phyloP scores from a whole-genome alignment of 1,139 yeast species.

The Kodamaea anthophila region DNA sequence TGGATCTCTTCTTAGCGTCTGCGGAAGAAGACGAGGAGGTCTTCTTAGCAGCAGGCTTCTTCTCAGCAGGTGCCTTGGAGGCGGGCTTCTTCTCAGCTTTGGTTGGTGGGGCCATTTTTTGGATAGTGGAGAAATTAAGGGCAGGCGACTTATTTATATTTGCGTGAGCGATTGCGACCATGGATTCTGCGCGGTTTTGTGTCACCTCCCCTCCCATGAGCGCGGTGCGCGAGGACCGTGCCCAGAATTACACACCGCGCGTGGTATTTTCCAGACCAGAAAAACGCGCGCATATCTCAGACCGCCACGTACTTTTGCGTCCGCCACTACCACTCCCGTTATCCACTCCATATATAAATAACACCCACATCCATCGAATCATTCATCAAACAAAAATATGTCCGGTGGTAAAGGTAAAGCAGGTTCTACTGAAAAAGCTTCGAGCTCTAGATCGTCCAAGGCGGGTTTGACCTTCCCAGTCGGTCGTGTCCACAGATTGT shows the following conservation, averaged over 20 bases:
- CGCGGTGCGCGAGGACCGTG: slow-evolving; percentile 6
- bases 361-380: too few relatives aligned
- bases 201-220: slow-evolving; percentile 1
- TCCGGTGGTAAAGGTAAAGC: slow-evolving; percentile 54
- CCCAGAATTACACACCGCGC: slow-evolving; percentile 6
- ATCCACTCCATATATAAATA: slow-evolving; percentile 5
- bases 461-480: slow-evolving; percentile 54
- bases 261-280: neutral
- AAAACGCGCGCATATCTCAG: too few relatives aligned
- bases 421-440: slow-evolving; percentile 47
- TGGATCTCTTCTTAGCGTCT: slow-evolving; percentile 88
- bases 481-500: slow-evolving; percentile 51
- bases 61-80: slow-evolving; percentile 97
- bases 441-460: slow-evolving; percentile 49
- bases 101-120: slow-evolving; percentile 70
- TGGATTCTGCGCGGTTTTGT: neutral
- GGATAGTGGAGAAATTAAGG: slow-evolving; percentile 2
- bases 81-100: slow-evolving; percentile 98
- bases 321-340: too few relatives aligned
- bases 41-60: slow-evolving; percentile 95
- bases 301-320: too few relatives aligned
- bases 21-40: slow-evolving; percentile 59
- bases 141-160: slow-evolving; percentile 4
- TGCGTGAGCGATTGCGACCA: slow-evolving; percentile 1
- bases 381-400: slow-evolving; percentile 24